These are phyloP conservation scores for Akanthomyces dipterigenus DNA, from an alignment of 2,329 filamentous ascomycete genomes.

Conservation along the genomic window DNA sequence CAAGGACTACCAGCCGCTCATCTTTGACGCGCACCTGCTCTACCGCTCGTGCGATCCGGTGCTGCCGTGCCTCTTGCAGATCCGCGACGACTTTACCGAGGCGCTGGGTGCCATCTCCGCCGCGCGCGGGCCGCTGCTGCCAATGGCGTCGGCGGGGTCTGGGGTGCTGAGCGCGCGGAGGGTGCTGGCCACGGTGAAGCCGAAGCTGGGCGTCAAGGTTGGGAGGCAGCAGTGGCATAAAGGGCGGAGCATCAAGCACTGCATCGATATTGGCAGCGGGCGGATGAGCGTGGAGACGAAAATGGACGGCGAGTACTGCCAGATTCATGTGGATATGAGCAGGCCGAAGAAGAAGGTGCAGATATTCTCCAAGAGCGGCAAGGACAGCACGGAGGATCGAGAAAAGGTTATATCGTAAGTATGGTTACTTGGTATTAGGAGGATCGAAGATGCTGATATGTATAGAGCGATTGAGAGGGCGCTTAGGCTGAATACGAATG, in stretches of 20 bases:
- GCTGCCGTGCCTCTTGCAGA: slow-evolving; percentile 61
- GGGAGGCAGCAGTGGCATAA: slow-evolving; percentile 59
- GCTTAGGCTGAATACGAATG: slow-evolving; percentile 51
- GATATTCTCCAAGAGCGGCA: slow-evolving; percentile 89
- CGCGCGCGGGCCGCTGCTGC: slow-evolving; percentile 17
- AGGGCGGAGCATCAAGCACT: slow-evolving; percentile 67
- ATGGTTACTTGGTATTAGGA: background rate
- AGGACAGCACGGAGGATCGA: slow-evolving; percentile 75
- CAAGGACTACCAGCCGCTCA: slow-evolving; percentile 65
- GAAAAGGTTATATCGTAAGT: slow-evolving; percentile 48
- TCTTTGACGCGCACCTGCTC: slow-evolving; percentile 50
- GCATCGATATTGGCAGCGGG: slow-evolving; percentile 54
- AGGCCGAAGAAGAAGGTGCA: slow-evolving; percentile 52
- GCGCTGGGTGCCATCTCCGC: slow-evolving; percentile 49
- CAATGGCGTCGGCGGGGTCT: slow-evolving; percentile 4
- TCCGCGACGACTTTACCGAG: slow-evolving; percentile 60
- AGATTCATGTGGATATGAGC: slow-evolving; percentile 70
- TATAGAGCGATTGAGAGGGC: slow-evolving; percentile 53
- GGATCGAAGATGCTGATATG: slow-evolving; percentile 12
- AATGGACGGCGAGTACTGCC: slow-evolving; percentile 84
- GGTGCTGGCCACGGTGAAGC: slow-evolving; percentile 35
- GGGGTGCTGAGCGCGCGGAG: slow-evolving; percentile 13
- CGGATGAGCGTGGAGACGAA: slow-evolving; percentile 73
- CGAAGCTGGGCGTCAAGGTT: slow-evolving; percentile 55
- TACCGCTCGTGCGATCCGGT: slow-evolving; percentile 59